Evolutionary conservation across 1,139 yeast species (phyloP).

Genomic region (Ogataea hybrid): DNA sequence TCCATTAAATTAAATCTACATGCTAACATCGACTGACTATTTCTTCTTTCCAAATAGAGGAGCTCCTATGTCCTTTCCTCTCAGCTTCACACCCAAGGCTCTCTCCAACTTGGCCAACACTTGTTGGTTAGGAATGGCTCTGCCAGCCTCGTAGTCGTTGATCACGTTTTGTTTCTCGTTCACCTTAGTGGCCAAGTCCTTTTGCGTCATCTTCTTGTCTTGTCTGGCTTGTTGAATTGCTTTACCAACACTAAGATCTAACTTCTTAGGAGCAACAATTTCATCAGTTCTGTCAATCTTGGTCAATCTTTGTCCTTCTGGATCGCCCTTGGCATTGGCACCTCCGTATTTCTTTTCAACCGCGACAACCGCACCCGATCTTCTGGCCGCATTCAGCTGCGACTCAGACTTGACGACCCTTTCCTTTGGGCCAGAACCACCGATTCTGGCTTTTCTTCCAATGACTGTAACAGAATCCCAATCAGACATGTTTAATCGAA

Average conservation of each 20-base stretch:
- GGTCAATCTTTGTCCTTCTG: slow-evolving; percentile 94
- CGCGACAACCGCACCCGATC: slow-evolving; percentile 83
- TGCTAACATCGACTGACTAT: slow-evolving; percentile 4
- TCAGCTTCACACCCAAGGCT: slow-evolving; percentile 88
- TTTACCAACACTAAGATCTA: slow-evolving; percentile 82
- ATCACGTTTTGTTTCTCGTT: slow-evolving; percentile 95
- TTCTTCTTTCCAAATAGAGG: slow-evolving; percentile 74
- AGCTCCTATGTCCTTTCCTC: slow-evolving; percentile 95
- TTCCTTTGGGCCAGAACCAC: slow-evolving; percentile 79
- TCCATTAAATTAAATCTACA: slow-evolving; percentile 5
- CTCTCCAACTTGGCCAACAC: slow-evolving; percentile 89
- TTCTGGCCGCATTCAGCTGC: slow-evolving; percentile 88
- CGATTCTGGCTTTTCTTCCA: slow-evolving; percentile 85
- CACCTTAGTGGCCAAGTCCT: slow-evolving; percentile 92
- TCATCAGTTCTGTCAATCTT: slow-evolving; percentile 93
- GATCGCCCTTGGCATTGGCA: slow-evolving; percentile 61
- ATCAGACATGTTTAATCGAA: slow-evolving; percentile 41
- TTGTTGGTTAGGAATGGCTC: slow-evolving; percentile 97
- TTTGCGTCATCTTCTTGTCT: slow-evolving; percentile 87
- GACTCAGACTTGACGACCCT: slow-evolving; percentile 76
- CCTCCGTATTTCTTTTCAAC: slow-evolving; percentile 91
- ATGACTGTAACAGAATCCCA: slow-evolving; percentile 91
- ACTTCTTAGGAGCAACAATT: slow-evolving; percentile 88
- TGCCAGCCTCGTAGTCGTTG: slow-evolving; percentile 95
- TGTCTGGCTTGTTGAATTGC: slow-evolving; percentile 84